phyloP scores from a whole-genome alignment of 1,284 basidiomycete genomes.

The Pseudozyma thailandica region DNA sequence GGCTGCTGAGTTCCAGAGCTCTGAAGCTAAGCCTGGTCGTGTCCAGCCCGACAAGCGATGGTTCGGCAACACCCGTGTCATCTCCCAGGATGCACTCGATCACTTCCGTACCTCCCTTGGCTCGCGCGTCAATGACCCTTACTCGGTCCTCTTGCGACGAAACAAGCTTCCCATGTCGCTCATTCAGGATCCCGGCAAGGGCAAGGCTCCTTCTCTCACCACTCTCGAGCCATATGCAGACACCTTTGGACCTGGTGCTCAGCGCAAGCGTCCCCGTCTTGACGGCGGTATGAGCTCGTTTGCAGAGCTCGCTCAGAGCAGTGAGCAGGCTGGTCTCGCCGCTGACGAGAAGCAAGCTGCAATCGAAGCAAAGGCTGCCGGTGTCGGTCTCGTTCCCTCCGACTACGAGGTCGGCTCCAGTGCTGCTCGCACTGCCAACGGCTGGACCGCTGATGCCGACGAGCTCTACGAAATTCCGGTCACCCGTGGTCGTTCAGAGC shows the following conservation, averaged over 20 bases:
- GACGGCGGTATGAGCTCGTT: constrained; percentile 62
- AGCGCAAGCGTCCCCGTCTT: constrained; percentile 66
- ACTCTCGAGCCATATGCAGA: constrained; percentile 62
- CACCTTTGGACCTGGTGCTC: constrained; percentile 66
- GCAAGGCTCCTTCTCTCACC: constrained; percentile 62
- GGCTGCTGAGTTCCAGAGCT: constrained; percentile 64
- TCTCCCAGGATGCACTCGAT: constrained; percentile 74
- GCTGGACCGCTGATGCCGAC: constrained; percentile 50
- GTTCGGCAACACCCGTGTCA: constrained; percentile 89
- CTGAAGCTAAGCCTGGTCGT: constrained; percentile 65
- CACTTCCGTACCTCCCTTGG: constrained; percentile 66
- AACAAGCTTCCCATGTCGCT: constrained; percentile 68
- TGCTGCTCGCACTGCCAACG: constrained; percentile 54
- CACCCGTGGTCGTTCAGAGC: constrained; percentile 64
- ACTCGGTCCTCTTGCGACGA: constrained; percentile 62
- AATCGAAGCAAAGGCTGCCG: constrained; percentile 54
- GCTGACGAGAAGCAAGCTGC: constrained; percentile 56
- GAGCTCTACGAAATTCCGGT: constrained; percentile 65
- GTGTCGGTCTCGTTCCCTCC: constrained; percentile 62
- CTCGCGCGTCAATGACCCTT: constrained; percentile 63
- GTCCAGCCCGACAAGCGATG: constrained; percentile 67
- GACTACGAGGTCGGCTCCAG: constrained; percentile 65
- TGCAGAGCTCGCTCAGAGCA: constrained; percentile 61
- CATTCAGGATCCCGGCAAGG: constrained; percentile 61
- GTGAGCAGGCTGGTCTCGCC: constrained; percentile 48